Percentiles rank a stretch among this genome's conserved stretches.
phyloP scores from a whole-genome alignment of 352 stramenopile species.

The Pythium insidiosum region DNA sequence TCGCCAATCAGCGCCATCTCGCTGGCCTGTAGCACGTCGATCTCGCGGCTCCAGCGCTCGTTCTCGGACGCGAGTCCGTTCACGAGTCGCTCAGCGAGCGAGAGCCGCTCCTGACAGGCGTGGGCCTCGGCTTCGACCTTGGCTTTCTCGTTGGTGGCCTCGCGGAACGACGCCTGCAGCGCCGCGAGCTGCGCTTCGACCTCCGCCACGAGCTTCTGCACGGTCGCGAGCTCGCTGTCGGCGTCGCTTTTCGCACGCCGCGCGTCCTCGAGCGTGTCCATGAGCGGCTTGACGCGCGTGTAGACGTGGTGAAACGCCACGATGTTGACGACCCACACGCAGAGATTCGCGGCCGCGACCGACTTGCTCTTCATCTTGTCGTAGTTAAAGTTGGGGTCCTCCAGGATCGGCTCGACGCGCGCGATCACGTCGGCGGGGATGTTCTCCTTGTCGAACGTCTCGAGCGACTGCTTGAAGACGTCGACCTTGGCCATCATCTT shows the following conservation, averaged over 20 bases:
- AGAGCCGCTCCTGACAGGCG: conserved; percentile 80
- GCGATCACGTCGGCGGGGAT: conserved; percentile 85
- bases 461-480: conserved; percentile 86
- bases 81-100: conserved; percentile 82
- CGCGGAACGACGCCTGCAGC: conserved; percentile 73
- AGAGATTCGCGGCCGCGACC: conserved; percentile 85
- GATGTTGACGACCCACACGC: conserved; percentile 92
- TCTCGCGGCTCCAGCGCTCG: conserved; percentile 82
- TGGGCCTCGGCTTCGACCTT: conserved; percentile 85
- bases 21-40: conserved; percentile 69
- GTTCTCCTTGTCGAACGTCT: conserved; percentile 89
- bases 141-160: conserved; percentile 88
- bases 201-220: conserved; percentile 76
- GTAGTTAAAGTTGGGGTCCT: conserved; percentile 90
- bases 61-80: conserved; percentile 87
- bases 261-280: conserved; percentile 87
- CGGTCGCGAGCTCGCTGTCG: conserved; percentile 68
- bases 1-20: conserved; percentile 83
- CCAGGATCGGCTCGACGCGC: conserved; percentile 78
- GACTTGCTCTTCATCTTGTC: conserved; percentile 94
- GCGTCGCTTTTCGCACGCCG: conserved; percentile 64
- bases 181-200: conserved; percentile 74
- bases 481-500: conserved; percentile 95
- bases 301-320: conserved; percentile 90
- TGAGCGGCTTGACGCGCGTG: conserved; percentile 92